Conservation (phyloP, 2,329 filamentous ascomycete species). For the Talaromyces piceae region DNA sequence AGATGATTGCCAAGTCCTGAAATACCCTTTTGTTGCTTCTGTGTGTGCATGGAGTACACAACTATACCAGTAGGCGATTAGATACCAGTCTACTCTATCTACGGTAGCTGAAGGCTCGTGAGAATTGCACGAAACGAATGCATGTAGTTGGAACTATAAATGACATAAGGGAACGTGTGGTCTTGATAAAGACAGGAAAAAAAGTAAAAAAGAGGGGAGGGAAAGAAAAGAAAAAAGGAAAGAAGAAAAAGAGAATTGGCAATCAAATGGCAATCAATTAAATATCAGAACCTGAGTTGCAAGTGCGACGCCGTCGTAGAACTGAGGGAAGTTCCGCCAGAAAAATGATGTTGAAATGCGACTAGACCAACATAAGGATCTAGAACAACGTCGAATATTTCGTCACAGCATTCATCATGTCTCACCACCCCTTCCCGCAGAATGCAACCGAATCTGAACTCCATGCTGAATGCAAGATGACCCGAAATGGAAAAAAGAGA, state of each 20-base stretch:
- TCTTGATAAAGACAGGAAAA: slow-evolving; percentile 13
- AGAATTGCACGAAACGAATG: neutral
- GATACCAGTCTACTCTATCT: too few species aligned
- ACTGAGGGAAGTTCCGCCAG: neutral
- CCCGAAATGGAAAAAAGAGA: slow-evolving; percentile 13
- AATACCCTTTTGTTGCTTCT: too few species aligned
- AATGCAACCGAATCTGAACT: slow-evolving; percentile 17
- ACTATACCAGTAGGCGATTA: too few species aligned
- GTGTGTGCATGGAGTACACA: too few species aligned
- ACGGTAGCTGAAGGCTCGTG: too few species aligned
- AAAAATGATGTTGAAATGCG: neutral
- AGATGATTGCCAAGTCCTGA: too few species aligned
- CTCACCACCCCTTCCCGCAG: slow-evolving; percentile 12
- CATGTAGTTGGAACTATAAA: slow-evolving; percentile 12
- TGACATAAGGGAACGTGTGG: slow-evolving; percentile 13
- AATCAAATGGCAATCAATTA: neutral
- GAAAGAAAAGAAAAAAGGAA: slow-evolving; percentile 3
- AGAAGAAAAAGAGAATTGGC: neutral
- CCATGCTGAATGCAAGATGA: slow-evolving; percentile 22
- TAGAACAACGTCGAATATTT: neutral
- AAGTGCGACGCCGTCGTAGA: neutral
- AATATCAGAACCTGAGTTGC: neutral
- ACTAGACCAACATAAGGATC: neutral
- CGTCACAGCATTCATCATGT: slow-evolving; percentile 10
- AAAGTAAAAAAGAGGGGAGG: slow-evolving; percentile 1